Evolutionary conservation across 2,329 filamentous ascomycete species (phyloP).

Genomic region (Paramyrothecium roridum): DNA sequence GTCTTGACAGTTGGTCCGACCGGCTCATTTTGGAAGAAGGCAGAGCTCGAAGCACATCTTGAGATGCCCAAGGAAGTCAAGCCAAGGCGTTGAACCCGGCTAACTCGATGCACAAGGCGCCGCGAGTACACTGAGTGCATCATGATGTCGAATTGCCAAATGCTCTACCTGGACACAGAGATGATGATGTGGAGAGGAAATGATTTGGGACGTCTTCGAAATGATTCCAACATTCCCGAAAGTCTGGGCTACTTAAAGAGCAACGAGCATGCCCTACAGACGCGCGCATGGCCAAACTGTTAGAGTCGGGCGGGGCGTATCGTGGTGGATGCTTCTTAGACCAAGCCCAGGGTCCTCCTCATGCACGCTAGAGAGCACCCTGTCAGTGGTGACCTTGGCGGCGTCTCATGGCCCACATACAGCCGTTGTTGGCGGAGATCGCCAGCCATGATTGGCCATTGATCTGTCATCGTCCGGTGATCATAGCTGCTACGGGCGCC

Average conservation of each 20-base stretch:
- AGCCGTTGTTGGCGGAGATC: not conserved
- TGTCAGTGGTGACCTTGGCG: not conserved
- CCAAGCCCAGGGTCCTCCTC: not conserved
- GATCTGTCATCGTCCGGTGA: too few relatives aligned
- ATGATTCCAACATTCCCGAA: too few relatives aligned
- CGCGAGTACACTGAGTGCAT: not conserved
- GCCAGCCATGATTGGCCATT: not conserved
- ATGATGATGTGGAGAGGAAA: too few relatives aligned
- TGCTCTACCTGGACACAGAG: not conserved
- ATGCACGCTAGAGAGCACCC: not conserved
- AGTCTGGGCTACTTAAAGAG: too few relatives aligned
- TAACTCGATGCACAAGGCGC: not conserved
- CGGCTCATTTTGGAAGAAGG: constrained; percentile 45
- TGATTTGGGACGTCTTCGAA: too few relatives aligned
- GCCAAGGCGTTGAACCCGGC: not conserved
- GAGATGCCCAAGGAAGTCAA: not conserved
- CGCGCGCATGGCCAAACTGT: too few relatives aligned
- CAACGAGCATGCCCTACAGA: too few relatives aligned
- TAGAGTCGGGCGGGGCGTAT: too few relatives aligned
- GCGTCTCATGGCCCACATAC: not conserved
- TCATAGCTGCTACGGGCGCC: too few relatives aligned
- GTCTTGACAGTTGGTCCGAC: constrained; percentile 48
- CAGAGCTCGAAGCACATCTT: constrained; percentile 20
- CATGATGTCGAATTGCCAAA: not conserved
- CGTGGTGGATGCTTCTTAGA: not conserved